Conservation (phyloP, 2,329 filamentous ascomycete genomes). For the Claviceps humidiphila region DNA sequence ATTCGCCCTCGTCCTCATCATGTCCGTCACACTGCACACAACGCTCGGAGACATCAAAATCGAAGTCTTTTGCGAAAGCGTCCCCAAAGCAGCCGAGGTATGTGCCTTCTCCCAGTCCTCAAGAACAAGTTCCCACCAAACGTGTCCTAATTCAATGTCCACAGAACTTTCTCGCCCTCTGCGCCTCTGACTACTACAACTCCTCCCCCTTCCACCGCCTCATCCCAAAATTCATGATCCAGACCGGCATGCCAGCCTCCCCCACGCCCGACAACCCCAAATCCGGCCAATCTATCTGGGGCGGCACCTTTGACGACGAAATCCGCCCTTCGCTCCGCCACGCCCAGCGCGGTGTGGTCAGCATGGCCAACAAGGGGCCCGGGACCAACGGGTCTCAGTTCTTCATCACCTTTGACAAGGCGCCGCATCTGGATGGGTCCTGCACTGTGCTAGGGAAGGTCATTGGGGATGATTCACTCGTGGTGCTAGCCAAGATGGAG, state of each 20-base stretch:
- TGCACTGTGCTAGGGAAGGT: slow-evolving; percentile 76
- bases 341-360: slow-evolving; percentile 54
- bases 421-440: slow-evolving; percentile 68
- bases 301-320: slow-evolving; percentile 64
- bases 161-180: slow-evolving; percentile 78
- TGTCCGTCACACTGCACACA: slow-evolving; percentile 71
- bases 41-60: slow-evolving; percentile 83
- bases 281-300: slow-evolving; percentile 61
- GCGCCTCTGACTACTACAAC: slow-evolving; percentile 67
- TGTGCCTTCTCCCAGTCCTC: slow-evolving; percentile 6
- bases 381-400: slow-evolving; percentile 69
- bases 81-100: slow-evolving; percentile 83
- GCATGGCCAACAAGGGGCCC: slow-evolving; percentile 69
- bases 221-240: slow-evolving; percentile 70
- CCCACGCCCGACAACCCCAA: slow-evolving; percentile 48
- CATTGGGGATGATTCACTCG: slow-evolving; percentile 48
- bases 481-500: slow-evolving; percentile 59
- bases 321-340: slow-evolving; percentile 58
- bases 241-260: slow-evolving; percentile 53
- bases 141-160: not conserved
- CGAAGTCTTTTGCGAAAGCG: slow-evolving; percentile 89
- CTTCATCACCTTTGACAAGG: slow-evolving; percentile 65
- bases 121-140: too few relatives aligned
- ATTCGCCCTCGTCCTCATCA: slow-evolving; percentile 14
- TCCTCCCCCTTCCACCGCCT: slow-evolving; percentile 65